These are phyloP conservation scores for Syzygium syzygioides DNA, from an alignment of 441 rosid species.

Conservation along the genomic window DNA sequence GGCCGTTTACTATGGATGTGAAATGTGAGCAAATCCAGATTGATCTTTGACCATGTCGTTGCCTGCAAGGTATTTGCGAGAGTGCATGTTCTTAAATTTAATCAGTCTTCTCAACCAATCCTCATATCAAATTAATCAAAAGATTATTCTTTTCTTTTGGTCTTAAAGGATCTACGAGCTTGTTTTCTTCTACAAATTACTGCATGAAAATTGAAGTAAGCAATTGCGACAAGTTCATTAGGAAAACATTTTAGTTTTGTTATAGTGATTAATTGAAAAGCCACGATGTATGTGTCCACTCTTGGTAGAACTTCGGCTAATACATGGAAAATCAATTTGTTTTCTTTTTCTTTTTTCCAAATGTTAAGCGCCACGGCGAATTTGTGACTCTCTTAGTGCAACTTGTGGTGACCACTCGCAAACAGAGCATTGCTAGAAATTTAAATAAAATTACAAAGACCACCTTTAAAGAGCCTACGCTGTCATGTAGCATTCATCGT, in stretches of 20 bases:
- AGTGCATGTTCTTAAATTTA: too few relatives aligned
- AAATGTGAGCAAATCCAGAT: neutral
- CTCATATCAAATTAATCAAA: neutral
- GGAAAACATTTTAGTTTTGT: too few relatives aligned
- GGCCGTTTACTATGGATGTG: neutral
- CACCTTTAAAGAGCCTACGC: neutral
- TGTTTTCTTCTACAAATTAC: too few relatives aligned
- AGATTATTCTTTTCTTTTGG: neutral
- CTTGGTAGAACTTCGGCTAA: too few relatives aligned
- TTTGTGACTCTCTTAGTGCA: neutral
- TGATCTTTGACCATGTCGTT: neutral
- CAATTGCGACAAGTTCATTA: neutral
- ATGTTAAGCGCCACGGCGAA: neutral
- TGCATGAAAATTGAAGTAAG: too few relatives aligned
- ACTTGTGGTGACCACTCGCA: neutral
- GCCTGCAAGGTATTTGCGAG: neutral
- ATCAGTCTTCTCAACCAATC: neutral
- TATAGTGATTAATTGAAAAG: too few relatives aligned
- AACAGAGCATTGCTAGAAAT: neutral
- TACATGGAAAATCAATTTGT: too few relatives aligned
- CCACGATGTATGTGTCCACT: too few relatives aligned
- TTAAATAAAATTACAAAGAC: neutral
- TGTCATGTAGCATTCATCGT: neutral
- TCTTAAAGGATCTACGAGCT: neutral
- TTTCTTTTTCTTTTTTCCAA: too few relatives aligned